A percentile compares a stretch with the other conserved stretches of the same genome.
Evolutionary conservation across 768 basidiomycete genomes (phyloP).

Genomic region (Cyclocybe aegerita): DNA sequence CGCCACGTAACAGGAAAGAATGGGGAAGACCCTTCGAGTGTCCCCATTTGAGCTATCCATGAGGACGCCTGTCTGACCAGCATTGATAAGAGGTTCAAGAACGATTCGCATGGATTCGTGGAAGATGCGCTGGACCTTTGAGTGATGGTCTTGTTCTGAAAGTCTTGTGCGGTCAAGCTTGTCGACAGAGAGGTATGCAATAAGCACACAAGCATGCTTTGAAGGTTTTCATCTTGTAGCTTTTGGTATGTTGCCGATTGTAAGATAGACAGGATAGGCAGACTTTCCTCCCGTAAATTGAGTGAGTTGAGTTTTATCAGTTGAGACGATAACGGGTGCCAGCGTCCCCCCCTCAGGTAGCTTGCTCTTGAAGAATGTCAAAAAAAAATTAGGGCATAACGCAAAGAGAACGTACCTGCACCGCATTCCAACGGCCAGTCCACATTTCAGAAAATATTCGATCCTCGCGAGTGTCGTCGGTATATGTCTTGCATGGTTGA

Average conservation of each 20-base stretch:
- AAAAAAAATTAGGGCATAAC: neutral
- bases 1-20: conserved; percentile 18
- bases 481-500: conserved; percentile 23
- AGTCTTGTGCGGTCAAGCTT: conserved; percentile 22
- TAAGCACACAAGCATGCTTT: conserved; percentile 29
- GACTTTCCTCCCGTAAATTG: conserved; percentile 33
- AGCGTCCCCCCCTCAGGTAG: conserved; percentile 24
- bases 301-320: conserved; percentile 32
- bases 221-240: conserved; percentile 30
- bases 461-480: conserved; percentile 8
- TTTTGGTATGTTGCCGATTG: conserved; percentile 38
- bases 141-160: conserved; percentile 5
- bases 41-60: conserved; percentile 33
- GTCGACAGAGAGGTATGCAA: conserved; percentile 40
- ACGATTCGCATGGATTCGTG: conserved; percentile 33
- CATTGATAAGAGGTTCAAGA: conserved; percentile 28
- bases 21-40: conserved; percentile 19
- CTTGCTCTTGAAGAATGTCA: conserved; percentile 1
- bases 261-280: conserved; percentile 43
- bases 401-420: conserved; percentile 27
- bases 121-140: conserved; percentile 28
- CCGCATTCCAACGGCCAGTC: conserved; percentile 32
- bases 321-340: conserved; percentile 40
- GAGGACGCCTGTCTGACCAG: conserved; percentile 30
- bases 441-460: conserved; percentile 35